These are phyloP conservation scores for Copromyces sp. DNA, from an alignment of 495 filamentous ascomycete species.

Conservation along the genomic window DNA sequence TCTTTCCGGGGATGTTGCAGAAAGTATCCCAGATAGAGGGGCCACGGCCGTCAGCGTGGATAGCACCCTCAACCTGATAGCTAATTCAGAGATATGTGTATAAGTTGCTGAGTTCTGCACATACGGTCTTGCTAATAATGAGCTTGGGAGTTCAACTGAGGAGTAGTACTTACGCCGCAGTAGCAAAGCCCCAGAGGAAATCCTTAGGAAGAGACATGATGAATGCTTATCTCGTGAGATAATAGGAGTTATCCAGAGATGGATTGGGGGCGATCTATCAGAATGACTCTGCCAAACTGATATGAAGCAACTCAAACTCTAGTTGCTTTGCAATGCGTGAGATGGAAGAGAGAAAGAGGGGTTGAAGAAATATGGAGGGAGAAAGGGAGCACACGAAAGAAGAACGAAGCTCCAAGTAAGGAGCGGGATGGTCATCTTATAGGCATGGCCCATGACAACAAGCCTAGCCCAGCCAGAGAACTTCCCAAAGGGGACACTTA, in stretches of 20 bases:
- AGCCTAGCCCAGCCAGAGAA: not conserved
- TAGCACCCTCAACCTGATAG: conserved; percentile 69
- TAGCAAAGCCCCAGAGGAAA: conserved; percentile 78
- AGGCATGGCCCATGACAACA: conserved; percentile 1
- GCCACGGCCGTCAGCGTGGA: conserved; percentile 55
- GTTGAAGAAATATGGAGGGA: not conserved
- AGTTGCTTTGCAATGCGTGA: not conserved
- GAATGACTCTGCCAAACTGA: not conserved
- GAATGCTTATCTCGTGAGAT: not conserved
- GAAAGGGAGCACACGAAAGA: not conserved
- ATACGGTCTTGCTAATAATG: not conserved
- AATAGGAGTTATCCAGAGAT: not conserved
- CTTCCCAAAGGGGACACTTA: not conserved
- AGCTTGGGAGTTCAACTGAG: not conserved
- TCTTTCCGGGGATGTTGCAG: conserved; percentile 62
- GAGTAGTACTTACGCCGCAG: conserved; percentile 48
- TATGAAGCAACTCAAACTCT: not conserved
- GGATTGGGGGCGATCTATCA: not conserved
- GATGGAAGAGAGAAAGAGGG: not conserved
- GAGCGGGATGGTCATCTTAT: conserved; percentile 14
- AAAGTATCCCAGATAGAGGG: conserved; percentile 74
- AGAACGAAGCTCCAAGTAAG: not conserved
- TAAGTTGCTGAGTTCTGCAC: not conserved
- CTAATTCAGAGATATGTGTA: conserved; percentile 22
- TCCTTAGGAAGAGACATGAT: conserved; percentile 54